A percentile compares a stretch with the other conserved stretches of the same genome.
phyloP scores from a whole-genome alignment of 148 eudicot species.

The Polygonum maritimum region DNA sequence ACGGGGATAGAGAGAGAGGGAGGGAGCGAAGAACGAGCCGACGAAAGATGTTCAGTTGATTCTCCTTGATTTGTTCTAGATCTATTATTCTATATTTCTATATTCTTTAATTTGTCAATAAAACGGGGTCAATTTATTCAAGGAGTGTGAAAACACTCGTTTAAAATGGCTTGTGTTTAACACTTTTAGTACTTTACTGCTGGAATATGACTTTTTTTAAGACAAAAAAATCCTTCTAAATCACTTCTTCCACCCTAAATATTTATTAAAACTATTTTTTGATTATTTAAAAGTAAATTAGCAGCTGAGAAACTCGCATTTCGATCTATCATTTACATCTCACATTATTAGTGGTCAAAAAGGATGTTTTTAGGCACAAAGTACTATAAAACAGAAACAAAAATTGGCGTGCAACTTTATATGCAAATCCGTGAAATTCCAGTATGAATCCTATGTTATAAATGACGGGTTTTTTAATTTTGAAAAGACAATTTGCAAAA shows the following conservation, averaged over 20 bases:
- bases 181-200: too few relatives aligned
- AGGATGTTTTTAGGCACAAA: not conserved
- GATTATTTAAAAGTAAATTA: too few relatives aligned
- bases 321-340: too few relatives aligned
- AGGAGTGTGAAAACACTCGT: not conserved
- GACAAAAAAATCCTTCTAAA: too few relatives aligned
- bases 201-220: too few relatives aligned
- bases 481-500: not conserved
- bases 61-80: not conserved
- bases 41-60: not conserved
- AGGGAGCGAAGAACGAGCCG: not conserved
- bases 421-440: too few relatives aligned
- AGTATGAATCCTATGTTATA: not conserved
- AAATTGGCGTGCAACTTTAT: not conserved
- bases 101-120: not conserved
- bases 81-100: conserved; percentile 4
- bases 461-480: not conserved
- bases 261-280: too few relatives aligned
- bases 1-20: not conserved
- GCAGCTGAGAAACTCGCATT: too few relatives aligned
- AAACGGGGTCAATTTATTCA: not conserved
- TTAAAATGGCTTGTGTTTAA: not conserved
- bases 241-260: too few relatives aligned
- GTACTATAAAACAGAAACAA: not conserved
- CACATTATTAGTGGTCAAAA: not conserved